A percentile compares a stretch with the other conserved stretches of the same genome.
These are phyloP conservation scores for Tieghemiomyces parasiticus DNA, from an alignment of 192 early-diverging fungal genomes.

Conservation along the genomic window DNA sequence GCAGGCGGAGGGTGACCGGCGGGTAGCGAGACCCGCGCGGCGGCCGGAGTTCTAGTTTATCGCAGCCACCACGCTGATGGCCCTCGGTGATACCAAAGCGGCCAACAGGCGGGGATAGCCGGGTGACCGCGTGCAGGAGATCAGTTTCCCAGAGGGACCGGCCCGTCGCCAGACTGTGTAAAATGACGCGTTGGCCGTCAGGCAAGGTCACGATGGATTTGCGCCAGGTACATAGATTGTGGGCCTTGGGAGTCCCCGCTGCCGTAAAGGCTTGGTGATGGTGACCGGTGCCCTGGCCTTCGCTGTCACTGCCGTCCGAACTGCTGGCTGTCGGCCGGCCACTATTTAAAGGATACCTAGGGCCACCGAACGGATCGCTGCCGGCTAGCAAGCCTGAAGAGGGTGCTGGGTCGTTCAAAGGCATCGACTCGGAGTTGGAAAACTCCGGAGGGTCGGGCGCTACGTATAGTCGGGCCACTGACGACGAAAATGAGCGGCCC, in stretches of 20 bases:
- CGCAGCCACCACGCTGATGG: neutral
- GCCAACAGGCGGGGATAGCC: neutral
- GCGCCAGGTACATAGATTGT: neutral
- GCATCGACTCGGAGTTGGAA: neutral
- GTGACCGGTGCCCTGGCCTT: neutral
- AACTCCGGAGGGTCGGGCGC: neutral
- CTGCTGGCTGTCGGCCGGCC: neutral
- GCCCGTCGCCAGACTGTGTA: conserved; percentile 2
- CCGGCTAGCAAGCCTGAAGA: too few relatives aligned
- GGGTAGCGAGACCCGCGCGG: neutral
- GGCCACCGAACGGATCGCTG: neutral
- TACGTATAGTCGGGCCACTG: neutral
- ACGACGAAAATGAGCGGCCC: neutral
- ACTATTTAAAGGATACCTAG: neutral
- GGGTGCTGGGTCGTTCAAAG: neutral
- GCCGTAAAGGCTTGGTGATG: neutral
- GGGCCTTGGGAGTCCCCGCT: too few relatives aligned
- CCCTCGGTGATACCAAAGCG: neutral
- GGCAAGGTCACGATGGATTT: neutral
- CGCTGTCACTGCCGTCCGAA: neutral
- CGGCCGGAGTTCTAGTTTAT: neutral
- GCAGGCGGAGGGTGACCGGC: neutral
- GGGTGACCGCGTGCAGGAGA: neutral
- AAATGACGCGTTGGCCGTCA: conserved; percentile 5
- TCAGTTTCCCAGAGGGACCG: conserved; percentile 10